Evolutionary conservation across 768 basidiomycete genomes (phyloP).

Genomic region (Naganishia onofrii): DNA sequence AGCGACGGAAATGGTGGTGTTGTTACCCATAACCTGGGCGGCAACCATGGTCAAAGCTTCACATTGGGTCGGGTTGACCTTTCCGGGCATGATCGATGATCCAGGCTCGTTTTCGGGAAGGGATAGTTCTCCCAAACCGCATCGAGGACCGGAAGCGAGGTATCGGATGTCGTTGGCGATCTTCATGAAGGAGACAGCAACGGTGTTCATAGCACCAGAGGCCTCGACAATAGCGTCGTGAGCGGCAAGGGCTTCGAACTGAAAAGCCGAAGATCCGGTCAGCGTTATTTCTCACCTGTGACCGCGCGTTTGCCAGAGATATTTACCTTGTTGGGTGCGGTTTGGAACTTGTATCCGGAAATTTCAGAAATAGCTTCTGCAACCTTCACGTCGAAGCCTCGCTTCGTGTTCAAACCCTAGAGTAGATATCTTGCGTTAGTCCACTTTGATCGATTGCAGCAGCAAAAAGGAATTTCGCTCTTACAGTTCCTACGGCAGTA

Average conservation of each 20-base stretch:
- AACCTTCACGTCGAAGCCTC: constrained; percentile 92
- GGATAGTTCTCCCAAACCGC: constrained; percentile 89
- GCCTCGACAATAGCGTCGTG: constrained; percentile 98
- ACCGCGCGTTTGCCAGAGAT: not conserved
- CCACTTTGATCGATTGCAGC: not conserved
- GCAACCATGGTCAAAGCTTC: constrained; percentile 99
- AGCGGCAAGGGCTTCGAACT: constrained; percentile 97
- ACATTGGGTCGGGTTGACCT: constrained; percentile 99
- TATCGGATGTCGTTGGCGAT: constrained; percentile 98
- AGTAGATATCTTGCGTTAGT: not conserved
- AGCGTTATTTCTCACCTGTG: not conserved
- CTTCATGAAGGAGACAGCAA: constrained; percentile 98
- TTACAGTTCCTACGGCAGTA: constrained; percentile 94
- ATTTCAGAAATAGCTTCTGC: constrained; percentile 87
- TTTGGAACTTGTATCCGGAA: constrained; percentile 85
- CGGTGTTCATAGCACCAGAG: constrained; percentile 90
- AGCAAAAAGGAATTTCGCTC: constrained; percentile 43
- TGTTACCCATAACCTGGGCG: constrained; percentile 97
- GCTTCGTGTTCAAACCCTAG: constrained; percentile 93
- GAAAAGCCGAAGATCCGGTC: not conserved
- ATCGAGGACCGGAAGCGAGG: constrained; percentile 94
- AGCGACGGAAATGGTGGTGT: constrained; percentile 85
- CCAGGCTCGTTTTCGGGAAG: constrained; percentile 98
- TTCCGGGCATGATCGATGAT: constrained; percentile 99
- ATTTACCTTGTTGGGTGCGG: constrained; percentile 91